Conservation (phyloP, 495 filamentous ascomycete species). For the Tuber indicum region DNA sequence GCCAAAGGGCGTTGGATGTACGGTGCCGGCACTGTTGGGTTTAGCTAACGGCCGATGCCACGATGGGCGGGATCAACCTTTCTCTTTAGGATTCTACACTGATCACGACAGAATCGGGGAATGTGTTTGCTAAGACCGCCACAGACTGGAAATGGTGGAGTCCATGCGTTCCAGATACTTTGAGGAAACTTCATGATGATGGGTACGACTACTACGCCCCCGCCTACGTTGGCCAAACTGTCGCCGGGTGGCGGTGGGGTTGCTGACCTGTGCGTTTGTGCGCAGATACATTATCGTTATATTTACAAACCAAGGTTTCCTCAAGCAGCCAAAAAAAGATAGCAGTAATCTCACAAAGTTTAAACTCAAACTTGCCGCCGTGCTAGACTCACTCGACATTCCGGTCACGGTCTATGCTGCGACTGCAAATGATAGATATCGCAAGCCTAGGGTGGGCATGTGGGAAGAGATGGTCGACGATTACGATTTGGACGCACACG, state of each 20-base stretch:
- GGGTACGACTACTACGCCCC: conserved; percentile 49
- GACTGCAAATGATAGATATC: conserved; percentile 67
- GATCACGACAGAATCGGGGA: conserved; percentile 71
- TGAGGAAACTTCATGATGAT: conserved; percentile 62
- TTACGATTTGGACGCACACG: conserved; percentile 59
- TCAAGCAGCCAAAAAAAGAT: conserved; percentile 64
- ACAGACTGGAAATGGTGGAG: conserved; percentile 97
- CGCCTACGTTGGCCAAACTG: background rate
- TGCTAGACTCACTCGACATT: conserved; percentile 66
- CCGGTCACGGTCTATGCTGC: conserved; percentile 80
- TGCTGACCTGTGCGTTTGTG: background rate
- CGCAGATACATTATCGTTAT: conserved; percentile 68
- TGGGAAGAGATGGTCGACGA: conserved; percentile 77
- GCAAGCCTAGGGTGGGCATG: conserved; percentile 85
- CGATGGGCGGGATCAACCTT: conserved; percentile 4
- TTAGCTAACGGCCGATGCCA: conserved; percentile 14
- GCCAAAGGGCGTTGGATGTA: background rate
- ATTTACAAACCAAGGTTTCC: conserved; percentile 79
- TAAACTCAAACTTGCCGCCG: conserved; percentile 65
- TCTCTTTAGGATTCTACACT: conserved; percentile 74
- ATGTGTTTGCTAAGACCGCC: conserved; percentile 61
- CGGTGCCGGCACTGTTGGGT: background rate
- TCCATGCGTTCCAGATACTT: conserved; percentile 55
- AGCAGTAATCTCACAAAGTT: conserved; percentile 60
- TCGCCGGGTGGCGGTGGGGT: background rate